Percentiles rank a stretch among this genome's conserved stretches.
phyloP scores from a whole-genome alignment of 371 early-diverging fungal genomes.

The Zopfochytrium polystomum region DNA sequence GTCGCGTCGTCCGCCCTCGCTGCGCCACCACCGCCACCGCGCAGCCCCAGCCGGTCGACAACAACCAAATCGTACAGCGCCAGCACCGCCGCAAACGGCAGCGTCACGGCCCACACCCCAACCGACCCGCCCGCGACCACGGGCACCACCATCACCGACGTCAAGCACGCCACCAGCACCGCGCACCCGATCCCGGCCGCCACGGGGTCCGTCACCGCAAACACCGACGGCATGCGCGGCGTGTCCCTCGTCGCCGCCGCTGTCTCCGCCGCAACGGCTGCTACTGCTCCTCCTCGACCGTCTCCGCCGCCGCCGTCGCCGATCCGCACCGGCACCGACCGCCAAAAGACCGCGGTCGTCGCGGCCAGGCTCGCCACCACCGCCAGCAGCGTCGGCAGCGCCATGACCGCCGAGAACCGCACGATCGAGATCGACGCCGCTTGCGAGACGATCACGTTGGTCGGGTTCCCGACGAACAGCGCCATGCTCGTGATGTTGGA shows the following conservation, averaged over 20 bases:
- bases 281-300: no score
- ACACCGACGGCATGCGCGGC: neutral
- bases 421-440: conserved; percentile 71
- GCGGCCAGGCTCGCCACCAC: conserved; percentile 50
- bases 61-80: conserved; percentile 29
- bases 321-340: neutral
- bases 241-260: no score
- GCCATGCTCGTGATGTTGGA: conserved; percentile 69
- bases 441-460: conserved; percentile 78
- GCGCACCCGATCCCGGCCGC: conserved; percentile 33
- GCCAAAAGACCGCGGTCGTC: conserved; percentile 7
- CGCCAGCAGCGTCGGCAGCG: conserved; percentile 64
- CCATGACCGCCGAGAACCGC: conserved; percentile 76
- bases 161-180: conserved; percentile 25
- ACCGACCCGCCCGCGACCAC: conserved; percentile 26
- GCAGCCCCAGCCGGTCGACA: no score
- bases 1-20: no score
- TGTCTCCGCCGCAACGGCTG: no score
- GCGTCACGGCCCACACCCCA: conserved; percentile 35
- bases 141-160: conserved; percentile 32
- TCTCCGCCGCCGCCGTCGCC: no score
- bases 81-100: conserved; percentile 38
- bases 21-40: no score
- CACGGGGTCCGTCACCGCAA: conserved; percentile 16
- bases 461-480: conserved; percentile 80